Evolutionary conservation across 352 stramenopile species (phyloP).

Genomic region (Halophytophthora polymorphica): DNA sequence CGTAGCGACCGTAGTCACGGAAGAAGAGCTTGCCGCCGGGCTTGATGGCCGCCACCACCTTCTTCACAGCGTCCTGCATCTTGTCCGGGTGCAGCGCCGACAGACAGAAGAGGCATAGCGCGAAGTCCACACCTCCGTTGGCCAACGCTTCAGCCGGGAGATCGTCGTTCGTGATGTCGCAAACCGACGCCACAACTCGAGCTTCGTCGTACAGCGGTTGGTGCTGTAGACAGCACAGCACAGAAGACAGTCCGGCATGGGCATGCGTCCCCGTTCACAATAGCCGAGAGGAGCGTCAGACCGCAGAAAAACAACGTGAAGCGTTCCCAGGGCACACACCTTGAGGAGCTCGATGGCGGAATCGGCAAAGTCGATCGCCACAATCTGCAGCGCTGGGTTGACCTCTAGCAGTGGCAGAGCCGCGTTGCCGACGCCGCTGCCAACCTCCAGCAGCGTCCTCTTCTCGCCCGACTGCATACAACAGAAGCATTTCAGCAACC

Average conservation of each 20-base stretch:
- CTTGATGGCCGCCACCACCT: constrained; percentile 80
- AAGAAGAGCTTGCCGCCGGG: constrained; percentile 89
- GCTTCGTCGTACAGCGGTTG: constrained; percentile 77
- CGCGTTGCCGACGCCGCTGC: constrained; percentile 94
- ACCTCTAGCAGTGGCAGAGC: constrained; percentile 93
- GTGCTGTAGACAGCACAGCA: constrained; percentile 30
- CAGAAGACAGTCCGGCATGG: constrained; percentile 2
- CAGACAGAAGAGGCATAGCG: constrained; percentile 85
- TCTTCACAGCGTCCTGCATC: constrained; percentile 82
- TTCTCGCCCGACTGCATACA: constrained; percentile 29
- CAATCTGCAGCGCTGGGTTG: constrained; percentile 80
- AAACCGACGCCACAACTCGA: constrained; percentile 71
- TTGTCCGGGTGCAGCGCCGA: constrained; percentile 90
- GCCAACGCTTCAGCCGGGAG: constrained; percentile 50
- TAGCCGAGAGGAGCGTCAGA: neutral
- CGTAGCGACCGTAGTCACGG: constrained; percentile 94
- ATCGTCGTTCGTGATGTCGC: constrained; percentile 81
- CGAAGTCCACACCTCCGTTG: constrained; percentile 76
- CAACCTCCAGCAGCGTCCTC: constrained; percentile 90
- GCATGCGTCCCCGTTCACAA: constrained; percentile 3
- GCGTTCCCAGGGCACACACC: constrained; percentile 33
- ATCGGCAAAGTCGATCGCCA: constrained; percentile 93
- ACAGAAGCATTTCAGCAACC: too few relatives aligned
- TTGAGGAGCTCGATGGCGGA: constrained; percentile 91
- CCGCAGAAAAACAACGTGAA: constrained; percentile 8